A percentile compares a stretch with the other conserved stretches of the same genome.
Evolutionary conservation across 306 rosid genomes (phyloP).

Genomic region (Sicyos edulis): DNA sequence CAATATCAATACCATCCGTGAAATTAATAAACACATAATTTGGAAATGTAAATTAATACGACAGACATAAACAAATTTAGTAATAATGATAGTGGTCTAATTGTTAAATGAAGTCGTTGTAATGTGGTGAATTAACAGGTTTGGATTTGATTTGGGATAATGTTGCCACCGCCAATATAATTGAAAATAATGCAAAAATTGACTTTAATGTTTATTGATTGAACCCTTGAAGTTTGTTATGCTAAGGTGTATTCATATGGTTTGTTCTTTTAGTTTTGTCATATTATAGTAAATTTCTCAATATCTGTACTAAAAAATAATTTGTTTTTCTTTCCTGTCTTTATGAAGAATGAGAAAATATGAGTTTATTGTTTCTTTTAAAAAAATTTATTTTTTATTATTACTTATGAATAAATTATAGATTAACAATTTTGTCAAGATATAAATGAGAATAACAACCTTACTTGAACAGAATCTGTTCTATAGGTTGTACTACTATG

Average conservation of each 20-base stretch:
- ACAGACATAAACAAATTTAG: background rate
- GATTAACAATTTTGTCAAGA: background rate
- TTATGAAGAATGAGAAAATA: background rate
- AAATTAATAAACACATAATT: background rate
- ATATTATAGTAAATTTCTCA: background rate
- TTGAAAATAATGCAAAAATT: background rate
- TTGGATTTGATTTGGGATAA: slow-evolving; percentile 6
- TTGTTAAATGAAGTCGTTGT: background rate
- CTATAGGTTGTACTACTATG: too few relatives aligned
- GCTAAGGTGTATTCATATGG: background rate
- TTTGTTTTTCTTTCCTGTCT: background rate
- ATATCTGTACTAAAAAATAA: background rate
- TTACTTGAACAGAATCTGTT: too few relatives aligned
- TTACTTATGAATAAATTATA: too few relatives aligned
- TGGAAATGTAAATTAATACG: background rate
- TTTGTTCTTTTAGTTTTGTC: background rate
- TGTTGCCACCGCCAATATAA: background rate
- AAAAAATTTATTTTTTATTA: too few relatives aligned
- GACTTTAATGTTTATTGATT: background rate
- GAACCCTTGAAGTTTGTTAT: background rate
- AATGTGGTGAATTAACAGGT: background rate
- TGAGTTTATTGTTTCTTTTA: background rate
- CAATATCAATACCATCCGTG: too few relatives aligned
- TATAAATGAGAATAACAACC: too few relatives aligned
- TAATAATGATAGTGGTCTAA: background rate